Evolutionary conservation across 257 asterid species (phyloP).

Genomic region (Gardenia jasminoides): DNA sequence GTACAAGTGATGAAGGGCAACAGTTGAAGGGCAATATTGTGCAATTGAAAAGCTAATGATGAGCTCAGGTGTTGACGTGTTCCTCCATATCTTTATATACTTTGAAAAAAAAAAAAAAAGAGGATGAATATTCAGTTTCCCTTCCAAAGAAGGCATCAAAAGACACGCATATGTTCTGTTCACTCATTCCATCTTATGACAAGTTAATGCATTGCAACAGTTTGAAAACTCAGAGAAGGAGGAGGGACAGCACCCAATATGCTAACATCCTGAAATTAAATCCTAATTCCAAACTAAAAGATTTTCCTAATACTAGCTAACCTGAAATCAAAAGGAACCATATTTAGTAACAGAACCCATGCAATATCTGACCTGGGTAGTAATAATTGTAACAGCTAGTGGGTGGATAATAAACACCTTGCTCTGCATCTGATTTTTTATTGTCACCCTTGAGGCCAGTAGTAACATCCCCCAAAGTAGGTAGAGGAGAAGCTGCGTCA

Average conservation of each 20-base stretch:
- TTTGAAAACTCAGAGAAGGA: background rate
- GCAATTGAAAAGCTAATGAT: background rate
- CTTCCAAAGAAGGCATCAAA: background rate
- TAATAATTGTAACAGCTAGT: conserved; percentile 56
- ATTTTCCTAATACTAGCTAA: background rate
- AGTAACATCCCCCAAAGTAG: conserved; percentile 34
- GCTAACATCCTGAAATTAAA: background rate
- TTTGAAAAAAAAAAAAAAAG: background rate
- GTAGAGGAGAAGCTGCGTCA: conserved; percentile 29
- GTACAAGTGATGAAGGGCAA: no score
- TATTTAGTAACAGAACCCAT: conserved; percentile 15
- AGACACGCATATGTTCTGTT: background rate
- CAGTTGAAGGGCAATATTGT: background rate
- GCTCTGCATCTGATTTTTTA: conserved; percentile 43
- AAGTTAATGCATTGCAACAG: background rate
- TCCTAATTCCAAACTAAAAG: background rate
- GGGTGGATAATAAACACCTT: conserved; percentile 52
- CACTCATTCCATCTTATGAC: background rate
- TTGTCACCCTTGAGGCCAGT: conserved; percentile 39
- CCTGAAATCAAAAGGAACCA: conserved; percentile 4
- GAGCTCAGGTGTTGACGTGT: background rate
- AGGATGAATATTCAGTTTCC: no score
- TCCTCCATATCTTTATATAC: background rate
- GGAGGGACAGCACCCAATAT: background rate
- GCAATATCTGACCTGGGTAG: conserved; percentile 51